Conservation (phyloP, 371 early-diverging fungal species). For the Mucor circinelloides region DNA sequence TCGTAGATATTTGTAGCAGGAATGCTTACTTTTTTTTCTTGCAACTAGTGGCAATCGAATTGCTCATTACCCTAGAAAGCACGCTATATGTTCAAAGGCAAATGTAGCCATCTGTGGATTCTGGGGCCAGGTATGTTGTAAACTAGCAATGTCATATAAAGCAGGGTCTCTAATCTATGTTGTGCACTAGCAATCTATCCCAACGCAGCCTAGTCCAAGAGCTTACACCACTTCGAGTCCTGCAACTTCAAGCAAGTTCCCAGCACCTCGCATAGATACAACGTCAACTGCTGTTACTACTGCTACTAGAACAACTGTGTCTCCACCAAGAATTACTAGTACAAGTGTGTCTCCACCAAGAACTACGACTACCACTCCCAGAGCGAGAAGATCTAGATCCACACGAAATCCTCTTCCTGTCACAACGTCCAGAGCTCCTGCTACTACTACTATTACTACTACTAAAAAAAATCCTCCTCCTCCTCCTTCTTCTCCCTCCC, state of each 20-base stretch:
- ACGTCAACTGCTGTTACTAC: neutral
- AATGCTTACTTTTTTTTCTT: neutral
- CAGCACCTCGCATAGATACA: neutral
- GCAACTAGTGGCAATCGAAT: conserved; percentile 1
- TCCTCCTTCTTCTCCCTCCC: neutral
- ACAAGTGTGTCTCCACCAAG: neutral
- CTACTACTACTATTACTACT: neutral
- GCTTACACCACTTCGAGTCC: neutral
- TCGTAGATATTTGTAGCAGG: neutral
- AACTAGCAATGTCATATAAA: neutral
- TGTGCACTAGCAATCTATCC: conserved; percentile 12
- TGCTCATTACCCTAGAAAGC: conserved; percentile 10
- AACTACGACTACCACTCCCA: neutral
- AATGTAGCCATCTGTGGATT: conserved; percentile 24
- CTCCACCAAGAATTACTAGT: neutral
- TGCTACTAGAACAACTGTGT: neutral
- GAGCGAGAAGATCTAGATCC: neutral
- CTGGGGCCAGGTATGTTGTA: conserved; percentile 19
- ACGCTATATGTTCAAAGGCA: conserved; percentile 16
- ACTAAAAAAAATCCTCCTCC: neutral
- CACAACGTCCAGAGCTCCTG: neutral
- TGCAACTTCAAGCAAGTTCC: neutral
- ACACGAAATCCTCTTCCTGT: neutral
- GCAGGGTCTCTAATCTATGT: neutral
- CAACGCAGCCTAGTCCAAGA: neutral